A percentile compares a stretch with the other conserved stretches of the same genome.
These are phyloP conservation scores for Fusarium sp. DNA, from an alignment of 2,329 filamentous ascomycete species.

Conservation along the genomic window DNA sequence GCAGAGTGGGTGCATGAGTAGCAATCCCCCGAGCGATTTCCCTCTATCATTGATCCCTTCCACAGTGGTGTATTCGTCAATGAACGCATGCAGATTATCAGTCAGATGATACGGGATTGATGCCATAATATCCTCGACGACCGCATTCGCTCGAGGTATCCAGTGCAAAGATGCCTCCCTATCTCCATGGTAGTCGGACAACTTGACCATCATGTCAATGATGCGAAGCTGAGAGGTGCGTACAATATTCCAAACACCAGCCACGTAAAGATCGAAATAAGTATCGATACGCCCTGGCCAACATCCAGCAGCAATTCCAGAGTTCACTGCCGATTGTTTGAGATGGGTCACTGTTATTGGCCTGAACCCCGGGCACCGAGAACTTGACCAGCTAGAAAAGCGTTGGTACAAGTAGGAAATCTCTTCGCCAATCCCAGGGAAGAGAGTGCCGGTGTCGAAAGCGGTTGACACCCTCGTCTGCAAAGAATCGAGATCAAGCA, in stretches of 20 bases:
- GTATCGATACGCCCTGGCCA: background rate
- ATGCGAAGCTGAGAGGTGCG: background rate
- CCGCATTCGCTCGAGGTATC: background rate
- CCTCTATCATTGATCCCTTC: background rate
- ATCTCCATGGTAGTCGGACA: background rate
- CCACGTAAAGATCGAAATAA: background rate
- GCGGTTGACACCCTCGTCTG: background rate
- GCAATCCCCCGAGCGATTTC: background rate
- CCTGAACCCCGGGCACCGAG: background rate
- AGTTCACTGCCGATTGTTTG: background rate
- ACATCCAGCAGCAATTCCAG: background rate
- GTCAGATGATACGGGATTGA: background rate
- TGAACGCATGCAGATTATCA: background rate
- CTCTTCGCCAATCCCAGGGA: background rate
- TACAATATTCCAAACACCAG: background rate
- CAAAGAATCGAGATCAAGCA: background rate
- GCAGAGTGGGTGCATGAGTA: background rate
- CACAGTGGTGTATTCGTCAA: background rate
- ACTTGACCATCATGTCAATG: background rate
- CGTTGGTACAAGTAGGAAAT: background rate
- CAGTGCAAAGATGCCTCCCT: background rate
- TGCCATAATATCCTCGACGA: background rate
- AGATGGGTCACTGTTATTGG: background rate
- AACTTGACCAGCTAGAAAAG: background rate
- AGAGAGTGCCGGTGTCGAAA: background rate